These are phyloP conservation scores for Nicotiana tomentosiformis DNA, from an alignment of 257 asterid species.

Conservation along the genomic window DNA sequence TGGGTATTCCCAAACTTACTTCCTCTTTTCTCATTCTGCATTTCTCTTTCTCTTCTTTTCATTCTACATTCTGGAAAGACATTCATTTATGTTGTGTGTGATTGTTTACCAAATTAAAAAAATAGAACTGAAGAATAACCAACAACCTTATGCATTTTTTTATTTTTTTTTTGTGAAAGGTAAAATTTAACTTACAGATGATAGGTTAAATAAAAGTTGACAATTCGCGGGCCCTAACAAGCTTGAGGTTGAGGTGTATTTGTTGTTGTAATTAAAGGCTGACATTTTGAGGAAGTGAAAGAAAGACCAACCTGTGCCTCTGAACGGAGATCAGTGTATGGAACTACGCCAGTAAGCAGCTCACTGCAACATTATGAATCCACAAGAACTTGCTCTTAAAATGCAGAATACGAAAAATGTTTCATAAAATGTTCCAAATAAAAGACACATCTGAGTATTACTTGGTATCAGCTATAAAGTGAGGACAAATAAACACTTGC, in stretches of 20 bases:
- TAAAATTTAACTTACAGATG: neutral
- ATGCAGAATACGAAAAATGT: neutral
- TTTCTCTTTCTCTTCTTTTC: neutral
- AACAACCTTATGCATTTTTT: neutral
- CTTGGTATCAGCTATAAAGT: neutral
- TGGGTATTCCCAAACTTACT: neutral
- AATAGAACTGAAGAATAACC: neutral
- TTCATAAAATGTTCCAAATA: neutral
- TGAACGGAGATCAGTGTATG: slow-evolving; percentile 95
- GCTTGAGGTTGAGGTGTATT: neutral
- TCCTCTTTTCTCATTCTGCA: neutral
- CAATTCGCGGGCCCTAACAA: neutral
- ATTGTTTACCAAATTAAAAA: neutral
- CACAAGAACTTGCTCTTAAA: neutral
- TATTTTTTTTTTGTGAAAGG: neutral
- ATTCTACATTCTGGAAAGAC: neutral
- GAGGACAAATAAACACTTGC: neutral
- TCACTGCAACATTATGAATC: slow-evolving; percentile 49
- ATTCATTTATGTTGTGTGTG: neutral
- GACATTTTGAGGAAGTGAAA: neutral
- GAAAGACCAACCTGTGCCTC: slow-evolving; percentile 70
- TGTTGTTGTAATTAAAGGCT: neutral
- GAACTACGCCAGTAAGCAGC: slow-evolving; percentile 90
- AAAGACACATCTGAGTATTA: neutral
- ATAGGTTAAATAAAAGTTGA: neutral